phyloP scores from a whole-genome alignment of 2,329 filamentous ascomycete species.

The Ophiostoma novo-ulmi region DNA sequence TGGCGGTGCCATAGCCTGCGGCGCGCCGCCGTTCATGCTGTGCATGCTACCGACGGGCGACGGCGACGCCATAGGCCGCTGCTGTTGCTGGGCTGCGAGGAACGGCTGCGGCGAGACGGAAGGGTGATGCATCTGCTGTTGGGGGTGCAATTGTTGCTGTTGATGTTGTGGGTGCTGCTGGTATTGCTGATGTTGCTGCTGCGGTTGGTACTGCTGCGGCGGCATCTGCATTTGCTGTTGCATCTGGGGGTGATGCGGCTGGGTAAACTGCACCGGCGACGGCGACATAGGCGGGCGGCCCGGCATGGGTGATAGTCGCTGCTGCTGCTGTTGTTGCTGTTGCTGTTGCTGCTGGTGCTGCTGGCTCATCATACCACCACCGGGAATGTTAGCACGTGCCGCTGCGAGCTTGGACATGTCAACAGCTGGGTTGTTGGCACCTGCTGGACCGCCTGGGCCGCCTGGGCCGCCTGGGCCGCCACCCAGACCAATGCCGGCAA shows the following conservation, averaged over 20 bases:
- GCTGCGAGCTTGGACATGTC: conserved; percentile 37
- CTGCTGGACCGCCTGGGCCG: no score
- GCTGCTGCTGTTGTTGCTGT: conserved; percentile 40
- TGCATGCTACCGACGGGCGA: conserved; percentile 13
- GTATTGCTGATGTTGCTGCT: background rate
- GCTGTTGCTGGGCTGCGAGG: conserved; percentile 13
- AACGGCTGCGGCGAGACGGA: background rate
- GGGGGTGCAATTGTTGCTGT: background rate
- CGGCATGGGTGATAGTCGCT: conserved; percentile 39
- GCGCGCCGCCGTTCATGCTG: conserved; percentile 6
- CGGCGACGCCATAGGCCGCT: conserved; percentile 11
- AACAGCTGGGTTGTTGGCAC: conserved; percentile 22
- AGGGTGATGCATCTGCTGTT: background rate
- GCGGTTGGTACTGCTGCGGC: conserved; percentile 12
- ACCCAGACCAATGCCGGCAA: conserved; percentile 1
- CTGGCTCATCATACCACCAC: conserved; percentile 38
- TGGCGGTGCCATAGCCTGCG: background rate
- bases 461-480: conserved; percentile 26
- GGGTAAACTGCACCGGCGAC: conserved; percentile 30
- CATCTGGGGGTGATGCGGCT: background rate
- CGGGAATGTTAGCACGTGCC: conserved; percentile 37
- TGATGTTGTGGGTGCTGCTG: conserved; percentile 1
- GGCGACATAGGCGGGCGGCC: conserved; percentile 29
- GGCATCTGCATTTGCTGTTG: background rate
- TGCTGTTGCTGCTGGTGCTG: conserved; percentile 43